A percentile compares a stretch with the other conserved stretches of the same genome.
These are phyloP conservation scores for Trichoderma afroharzianum DNA, from an alignment of 2,329 filamentous ascomycete genomes.

Conservation along the genomic window DNA sequence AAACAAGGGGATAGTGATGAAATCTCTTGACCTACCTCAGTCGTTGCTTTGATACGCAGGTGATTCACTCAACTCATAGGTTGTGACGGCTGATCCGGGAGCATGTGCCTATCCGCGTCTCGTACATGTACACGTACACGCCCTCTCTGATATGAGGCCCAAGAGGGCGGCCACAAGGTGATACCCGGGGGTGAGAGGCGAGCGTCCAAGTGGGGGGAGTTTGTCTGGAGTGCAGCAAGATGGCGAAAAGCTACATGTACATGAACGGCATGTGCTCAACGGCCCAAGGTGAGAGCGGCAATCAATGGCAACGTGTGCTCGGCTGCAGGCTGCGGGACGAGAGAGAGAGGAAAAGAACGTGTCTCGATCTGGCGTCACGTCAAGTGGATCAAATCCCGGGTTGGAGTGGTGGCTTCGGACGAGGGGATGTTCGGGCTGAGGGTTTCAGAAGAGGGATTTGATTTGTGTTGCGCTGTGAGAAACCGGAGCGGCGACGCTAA, in stretches of 20 bases:
- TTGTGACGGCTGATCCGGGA: constrained; percentile 10
- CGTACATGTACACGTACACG: neutral
- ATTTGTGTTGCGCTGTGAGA: neutral
- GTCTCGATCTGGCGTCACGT: constrained; percentile 15
- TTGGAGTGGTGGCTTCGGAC: constrained; percentile 23
- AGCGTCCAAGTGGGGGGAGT: constrained; percentile 2
- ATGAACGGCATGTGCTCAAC: constrained; percentile 3
- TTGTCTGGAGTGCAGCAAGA: neutral
- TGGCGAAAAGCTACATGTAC: neutral
- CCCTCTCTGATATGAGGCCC: neutral
- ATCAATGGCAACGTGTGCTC: constrained; percentile 17
- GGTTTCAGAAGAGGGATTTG: constrained; percentile 4
- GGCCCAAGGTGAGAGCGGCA: neutral
- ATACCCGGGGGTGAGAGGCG: neutral
- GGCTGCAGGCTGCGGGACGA: neutral
- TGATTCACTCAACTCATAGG: neutral
- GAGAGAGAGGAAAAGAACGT: neutral
- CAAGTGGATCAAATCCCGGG: constrained; percentile 6
- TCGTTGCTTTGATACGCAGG: neutral
- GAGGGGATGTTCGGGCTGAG: constrained; percentile 22
- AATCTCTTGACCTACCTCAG: neutral
- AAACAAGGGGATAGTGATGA: neutral
- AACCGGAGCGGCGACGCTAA: neutral
- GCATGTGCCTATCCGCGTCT: neutral
- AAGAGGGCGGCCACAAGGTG: neutral